Evolutionary conservation across 345 rosid species (phyloP), one percentile per base, ranked within the genome.

Genomic region (Corchorus capsularis): DNA sequence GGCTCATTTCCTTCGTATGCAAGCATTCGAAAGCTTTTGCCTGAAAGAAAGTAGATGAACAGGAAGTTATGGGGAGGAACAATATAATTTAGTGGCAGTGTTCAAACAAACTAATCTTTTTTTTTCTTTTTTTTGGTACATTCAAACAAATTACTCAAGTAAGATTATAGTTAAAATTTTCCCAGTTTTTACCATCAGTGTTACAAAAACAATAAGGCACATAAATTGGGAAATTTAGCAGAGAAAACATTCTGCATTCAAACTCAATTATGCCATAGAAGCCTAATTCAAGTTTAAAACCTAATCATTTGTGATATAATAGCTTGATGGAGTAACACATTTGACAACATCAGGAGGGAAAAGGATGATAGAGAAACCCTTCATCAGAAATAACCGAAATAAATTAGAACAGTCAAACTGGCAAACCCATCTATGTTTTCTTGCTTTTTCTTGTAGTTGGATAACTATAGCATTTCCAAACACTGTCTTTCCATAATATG

Each of bases 21-120:
- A 87, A 86, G 68, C 79, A 80, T 83, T 91, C 97, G 74, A 87
- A 82, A 74, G 94, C 91, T 79, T 66, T 85, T 27, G 85, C 91
- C 98, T 93, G 86, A 77, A 81, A 79, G 53, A 84, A 62, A 64
- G 76, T 15, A 69, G 59, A 75, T 8, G 43, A 45, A 54, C 49
- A 43, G 52, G 16, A 63, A 46, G 63, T 75, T 60, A 34, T 55
- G 20, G 2, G 22, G 50, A 47, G 71, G 59, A 82, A 62, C 39
- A 11, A 7, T 47, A 57, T 9, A 68, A 75, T 15, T 41, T 53
- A 64, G 43, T 75, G 69, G 73, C 65, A 67, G 78, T 32, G 2
- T 57, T n/a, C 11, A 62, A 22, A 78, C 35, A 72, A 17, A 46
- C 57, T 69, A 17, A 47, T 34, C 52, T 6, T 27, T 27, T 27